A percentile compares a stretch with the other conserved stretches of the same genome.
Conservation (phyloP, 176 grass and related monocot species). For the Paspalum vaginatum region DNA sequence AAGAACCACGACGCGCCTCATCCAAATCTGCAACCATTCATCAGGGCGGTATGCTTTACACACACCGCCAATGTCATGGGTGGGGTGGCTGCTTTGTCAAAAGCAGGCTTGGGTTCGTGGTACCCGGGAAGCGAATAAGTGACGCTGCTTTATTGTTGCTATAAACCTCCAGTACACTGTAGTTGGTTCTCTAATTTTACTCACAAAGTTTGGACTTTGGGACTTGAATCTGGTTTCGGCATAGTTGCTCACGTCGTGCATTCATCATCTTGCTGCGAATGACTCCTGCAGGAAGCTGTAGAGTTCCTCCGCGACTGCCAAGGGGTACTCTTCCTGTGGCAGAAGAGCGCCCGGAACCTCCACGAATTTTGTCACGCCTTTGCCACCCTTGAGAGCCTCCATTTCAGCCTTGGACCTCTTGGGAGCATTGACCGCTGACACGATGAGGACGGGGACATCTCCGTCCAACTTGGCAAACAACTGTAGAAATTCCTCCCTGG, state of each 20-base stretch:
- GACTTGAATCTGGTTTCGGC: not conserved
- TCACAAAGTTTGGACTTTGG: not conserved
- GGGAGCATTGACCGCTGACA: constrained; percentile 63
- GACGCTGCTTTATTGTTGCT: constrained; percentile 29
- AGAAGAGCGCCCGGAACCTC: constrained; percentile 89
- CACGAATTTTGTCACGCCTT: constrained; percentile 79
- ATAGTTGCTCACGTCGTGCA: not conserved
- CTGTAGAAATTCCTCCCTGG: constrained; percentile 79
- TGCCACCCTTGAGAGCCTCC: constrained; percentile 70
- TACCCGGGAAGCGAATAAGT: constrained; percentile 20
- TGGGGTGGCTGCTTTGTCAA: constrained; percentile 37
- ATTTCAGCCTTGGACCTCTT: constrained; percentile 95
- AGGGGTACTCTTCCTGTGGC: constrained; percentile 92
- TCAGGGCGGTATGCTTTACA: constrained; percentile 42
- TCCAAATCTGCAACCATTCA: constrained; percentile 44
- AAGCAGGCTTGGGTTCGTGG: constrained; percentile 20
- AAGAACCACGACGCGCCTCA: constrained; percentile 33
- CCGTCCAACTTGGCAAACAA: constrained; percentile 73
- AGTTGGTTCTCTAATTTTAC: constrained; percentile 23
- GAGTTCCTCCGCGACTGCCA: constrained; percentile 68
- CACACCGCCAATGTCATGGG: constrained; percentile 13
- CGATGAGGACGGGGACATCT: constrained; percentile 56
- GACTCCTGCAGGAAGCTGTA: constrained; percentile 65
- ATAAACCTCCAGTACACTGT: constrained; percentile 1
- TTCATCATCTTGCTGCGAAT: constrained; percentile 43